Percentiles rank a stretch among this genome's conserved stretches.
phyloP scores from a whole-genome alignment of 257 asterid genomes.

The Coffea canephora region DNA sequence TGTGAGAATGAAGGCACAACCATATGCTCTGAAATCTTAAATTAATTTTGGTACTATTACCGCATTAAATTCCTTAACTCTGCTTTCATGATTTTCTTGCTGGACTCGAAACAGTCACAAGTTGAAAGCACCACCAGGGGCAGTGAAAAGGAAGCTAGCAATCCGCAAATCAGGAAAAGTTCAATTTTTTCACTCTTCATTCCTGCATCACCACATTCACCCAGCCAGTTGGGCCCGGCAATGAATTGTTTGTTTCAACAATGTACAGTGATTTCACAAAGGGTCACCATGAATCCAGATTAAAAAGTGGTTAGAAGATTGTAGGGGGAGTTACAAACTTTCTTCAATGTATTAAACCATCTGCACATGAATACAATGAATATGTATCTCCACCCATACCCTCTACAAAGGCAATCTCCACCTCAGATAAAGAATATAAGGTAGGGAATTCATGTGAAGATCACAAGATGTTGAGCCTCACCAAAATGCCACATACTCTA shows the following conservation, averaged over 20 bases:
- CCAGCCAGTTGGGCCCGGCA: not conserved
- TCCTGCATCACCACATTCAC: constrained; percentile 11
- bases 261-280: not conserved
- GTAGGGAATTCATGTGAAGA: constrained; percentile 15
- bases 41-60: not conserved
- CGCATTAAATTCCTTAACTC: constrained; percentile 1
- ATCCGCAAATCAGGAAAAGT: constrained; percentile 2
- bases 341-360: constrained; percentile 42
- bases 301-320: constrained; percentile 32
- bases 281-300: constrained; percentile 14
- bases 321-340: constrained; percentile 19
- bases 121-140: not conserved
- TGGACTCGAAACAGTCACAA: not conserved
- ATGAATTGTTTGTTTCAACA: not conserved
- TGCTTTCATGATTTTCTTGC: constrained; percentile 2
- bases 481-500: constrained; percentile 20
- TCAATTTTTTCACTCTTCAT: not conserved
- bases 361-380: constrained; percentile 64
- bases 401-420: constrained; percentile 13
- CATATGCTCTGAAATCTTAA: not conserved
- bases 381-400: constrained; percentile 29
- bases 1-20: not conserved
- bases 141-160: not conserved
- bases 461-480: constrained; percentile 24
- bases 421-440: constrained; percentile 28